phyloP scores from a whole-genome alignment of 805 yeast genomes.

The Suhomyces sp. region DNA sequence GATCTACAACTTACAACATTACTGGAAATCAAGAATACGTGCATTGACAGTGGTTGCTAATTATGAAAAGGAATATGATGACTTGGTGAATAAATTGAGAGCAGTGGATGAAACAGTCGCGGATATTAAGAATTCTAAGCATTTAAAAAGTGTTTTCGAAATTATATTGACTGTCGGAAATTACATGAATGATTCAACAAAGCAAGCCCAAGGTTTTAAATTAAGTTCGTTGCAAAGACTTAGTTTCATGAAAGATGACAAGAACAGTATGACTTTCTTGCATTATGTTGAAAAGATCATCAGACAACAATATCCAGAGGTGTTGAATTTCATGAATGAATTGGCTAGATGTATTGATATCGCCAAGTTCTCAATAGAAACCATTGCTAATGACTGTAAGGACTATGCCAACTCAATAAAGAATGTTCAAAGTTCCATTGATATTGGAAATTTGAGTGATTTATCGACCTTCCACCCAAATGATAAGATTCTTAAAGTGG shows the following conservation, averaged over 20 bases:
- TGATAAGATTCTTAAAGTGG: slow-evolving; percentile 57
- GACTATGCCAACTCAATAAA: slow-evolving; percentile 53
- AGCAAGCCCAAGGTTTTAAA: slow-evolving; percentile 69
- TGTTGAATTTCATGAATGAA: slow-evolving; percentile 61
- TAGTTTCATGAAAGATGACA: slow-evolving; percentile 68
- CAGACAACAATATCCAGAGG: slow-evolving; percentile 64
- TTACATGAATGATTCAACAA: slow-evolving; percentile 71
- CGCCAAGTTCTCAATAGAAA: slow-evolving; percentile 63
- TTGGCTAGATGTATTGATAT: slow-evolving; percentile 51
- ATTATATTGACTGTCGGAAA: slow-evolving; percentile 74
- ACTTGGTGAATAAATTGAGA: slow-evolving; percentile 54
- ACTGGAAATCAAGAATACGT: slow-evolving; percentile 73
- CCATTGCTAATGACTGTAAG: slow-evolving; percentile 55
- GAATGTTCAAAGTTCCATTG: slow-evolving; percentile 53
- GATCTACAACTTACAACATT: slow-evolving; percentile 63
- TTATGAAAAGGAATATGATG: slow-evolving; percentile 66
- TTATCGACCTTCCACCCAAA: slow-evolving; percentile 61
- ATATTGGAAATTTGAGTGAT: slow-evolving; percentile 66
- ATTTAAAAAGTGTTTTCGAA: slow-evolving; percentile 58
- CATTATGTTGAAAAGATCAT: slow-evolving; percentile 72
- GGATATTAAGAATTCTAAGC: slow-evolving; percentile 49
- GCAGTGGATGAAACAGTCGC: slow-evolving; percentile 60
- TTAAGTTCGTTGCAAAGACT: slow-evolving; percentile 67
- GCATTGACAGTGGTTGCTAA: slow-evolving; percentile 55
- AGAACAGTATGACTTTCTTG: slow-evolving; percentile 66